phyloP scores from a whole-genome alignment of 768 basidiomycete genomes.

The Dacryopinax primogenitus region DNA sequence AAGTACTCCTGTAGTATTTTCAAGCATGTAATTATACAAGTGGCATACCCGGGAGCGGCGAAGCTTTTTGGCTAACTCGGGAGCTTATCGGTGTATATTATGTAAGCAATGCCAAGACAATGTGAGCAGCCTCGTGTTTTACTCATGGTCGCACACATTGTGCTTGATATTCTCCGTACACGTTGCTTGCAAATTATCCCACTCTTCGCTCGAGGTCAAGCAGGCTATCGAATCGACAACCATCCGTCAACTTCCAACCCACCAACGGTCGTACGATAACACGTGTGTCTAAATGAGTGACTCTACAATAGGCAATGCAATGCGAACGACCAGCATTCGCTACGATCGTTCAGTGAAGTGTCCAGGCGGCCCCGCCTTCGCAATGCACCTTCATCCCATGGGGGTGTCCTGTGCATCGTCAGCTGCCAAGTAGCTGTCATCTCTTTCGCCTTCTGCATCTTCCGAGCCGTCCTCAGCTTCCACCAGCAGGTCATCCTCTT shows the following conservation, averaged over 20 bases:
- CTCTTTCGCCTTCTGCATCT: constrained; percentile 7
- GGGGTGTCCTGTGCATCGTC: neutral
- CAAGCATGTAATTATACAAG: too few species aligned
- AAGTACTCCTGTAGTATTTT: too few species aligned
- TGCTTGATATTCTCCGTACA: neutral
- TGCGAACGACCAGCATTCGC: neutral
- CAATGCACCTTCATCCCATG: neutral
- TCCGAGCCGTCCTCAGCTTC: constrained; percentile 1
- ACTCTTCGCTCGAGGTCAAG: neutral
- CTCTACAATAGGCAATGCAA: neutral
- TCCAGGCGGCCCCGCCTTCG: neutral
- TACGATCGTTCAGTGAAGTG: neutral
- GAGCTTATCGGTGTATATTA: neutral
- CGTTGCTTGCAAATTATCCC: neutral
- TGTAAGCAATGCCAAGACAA: neutral
- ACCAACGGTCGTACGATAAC: neutral
- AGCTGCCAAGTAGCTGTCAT: neutral
- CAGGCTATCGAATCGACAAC: neutral
- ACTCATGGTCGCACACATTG: neutral
- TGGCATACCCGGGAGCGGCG: neutral
- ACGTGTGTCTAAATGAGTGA: neutral
- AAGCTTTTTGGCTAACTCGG: constrained; percentile 8
- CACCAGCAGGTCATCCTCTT: neutral
- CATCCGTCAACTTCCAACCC: neutral
- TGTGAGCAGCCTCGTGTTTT: neutral